These are phyloP conservation scores for Penicillium lagena DNA, from an alignment of 495 filamentous ascomycete species.

Conservation along the genomic window DNA sequence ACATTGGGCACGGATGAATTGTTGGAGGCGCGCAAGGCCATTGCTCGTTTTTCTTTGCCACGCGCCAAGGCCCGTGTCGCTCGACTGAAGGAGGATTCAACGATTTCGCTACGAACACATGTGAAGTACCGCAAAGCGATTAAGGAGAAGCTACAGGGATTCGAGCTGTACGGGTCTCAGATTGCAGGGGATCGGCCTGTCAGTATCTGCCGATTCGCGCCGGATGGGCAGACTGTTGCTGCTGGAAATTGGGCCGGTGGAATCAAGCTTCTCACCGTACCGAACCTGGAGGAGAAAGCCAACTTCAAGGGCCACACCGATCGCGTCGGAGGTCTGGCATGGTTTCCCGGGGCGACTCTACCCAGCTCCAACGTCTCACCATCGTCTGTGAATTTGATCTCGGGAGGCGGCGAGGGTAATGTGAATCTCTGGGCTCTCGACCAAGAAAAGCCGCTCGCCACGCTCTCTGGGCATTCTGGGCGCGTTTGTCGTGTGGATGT, in stretches of 20 bases:
- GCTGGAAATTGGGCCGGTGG: conserved; percentile 88
- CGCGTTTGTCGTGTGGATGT: conserved; percentile 91
- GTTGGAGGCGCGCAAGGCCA: conserved; percentile 68
- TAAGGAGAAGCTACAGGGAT: conserved; percentile 74
- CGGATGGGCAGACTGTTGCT: conserved; percentile 75
- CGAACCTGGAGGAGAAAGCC: conserved; percentile 68
- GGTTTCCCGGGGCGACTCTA: conserved; percentile 81
- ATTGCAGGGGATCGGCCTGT: conserved; percentile 86
- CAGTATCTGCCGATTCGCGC: conserved; percentile 84
- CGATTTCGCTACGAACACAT: conserved; percentile 78
- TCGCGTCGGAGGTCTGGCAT: conserved; percentile 82
- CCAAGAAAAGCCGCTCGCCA: conserved; percentile 75
- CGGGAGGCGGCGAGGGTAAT: conserved; percentile 83
- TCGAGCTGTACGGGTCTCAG: conserved; percentile 88
- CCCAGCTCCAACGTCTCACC: conserved; percentile 60
- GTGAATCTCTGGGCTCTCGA: conserved; percentile 87
- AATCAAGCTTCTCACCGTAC: conserved; percentile 77
- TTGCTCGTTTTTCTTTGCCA: conserved; percentile 81
- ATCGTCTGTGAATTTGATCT: conserved; percentile 76
- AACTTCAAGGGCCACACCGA: conserved; percentile 77
- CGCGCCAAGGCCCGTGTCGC: conserved; percentile 70
- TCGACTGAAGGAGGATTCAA: conserved; percentile 70
- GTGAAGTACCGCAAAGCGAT: conserved; percentile 84
- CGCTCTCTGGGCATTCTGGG: conserved; percentile 76
- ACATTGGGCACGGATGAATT: conserved; percentile 72